Conservation (phyloP, 768 basidiomycete genomes). For the Hysterangium stoloniferum region DNA sequence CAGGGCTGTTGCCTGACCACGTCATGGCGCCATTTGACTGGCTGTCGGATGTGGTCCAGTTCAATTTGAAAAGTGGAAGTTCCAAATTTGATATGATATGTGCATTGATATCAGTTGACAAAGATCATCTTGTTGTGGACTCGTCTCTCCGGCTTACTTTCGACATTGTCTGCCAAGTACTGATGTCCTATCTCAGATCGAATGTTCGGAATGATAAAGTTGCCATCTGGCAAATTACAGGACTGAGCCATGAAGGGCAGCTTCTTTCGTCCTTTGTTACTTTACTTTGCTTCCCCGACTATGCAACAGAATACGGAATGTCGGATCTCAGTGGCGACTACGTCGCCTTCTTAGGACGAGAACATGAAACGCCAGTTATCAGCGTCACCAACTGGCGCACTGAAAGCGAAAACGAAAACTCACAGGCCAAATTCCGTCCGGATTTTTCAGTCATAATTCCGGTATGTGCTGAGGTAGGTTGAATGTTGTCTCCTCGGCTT, state of each 20-base stretch:
- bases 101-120: too few relatives aligned
- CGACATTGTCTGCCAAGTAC: too few relatives aligned
- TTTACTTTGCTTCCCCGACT: slow-evolving; percentile 8
- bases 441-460: slow-evolving; percentile 8
- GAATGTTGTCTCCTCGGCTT: background rate
- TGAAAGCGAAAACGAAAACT: slow-evolving; percentile 1
- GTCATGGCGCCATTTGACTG: too few relatives aligned
- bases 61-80: too few relatives aligned
- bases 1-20: too few relatives aligned
- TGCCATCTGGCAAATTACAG: slow-evolving; percentile 8
- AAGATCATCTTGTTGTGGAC: too few relatives aligned
- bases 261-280: slow-evolving; percentile 9
- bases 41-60: too few relatives aligned
- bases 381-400: slow-evolving; percentile 12
- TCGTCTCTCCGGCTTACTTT: too few relatives aligned
- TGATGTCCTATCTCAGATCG: background rate
- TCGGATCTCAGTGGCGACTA: slow-evolving; percentile 11
- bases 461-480: background rate
- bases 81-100: too few relatives aligned
- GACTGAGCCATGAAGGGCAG: background rate
- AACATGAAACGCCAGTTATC: slow-evolving; percentile 11
- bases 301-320: slow-evolving; percentile 11
- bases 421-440: slow-evolving; percentile 10
- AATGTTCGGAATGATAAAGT: slow-evolving; percentile 12
- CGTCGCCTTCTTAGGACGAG: slow-evolving; percentile 10